A percentile compares a stretch with the other conserved stretches of the same genome.
Conservation (phyloP, 1,284 basidiomycete species). For the Ceratobasidium sp. region DNA sequence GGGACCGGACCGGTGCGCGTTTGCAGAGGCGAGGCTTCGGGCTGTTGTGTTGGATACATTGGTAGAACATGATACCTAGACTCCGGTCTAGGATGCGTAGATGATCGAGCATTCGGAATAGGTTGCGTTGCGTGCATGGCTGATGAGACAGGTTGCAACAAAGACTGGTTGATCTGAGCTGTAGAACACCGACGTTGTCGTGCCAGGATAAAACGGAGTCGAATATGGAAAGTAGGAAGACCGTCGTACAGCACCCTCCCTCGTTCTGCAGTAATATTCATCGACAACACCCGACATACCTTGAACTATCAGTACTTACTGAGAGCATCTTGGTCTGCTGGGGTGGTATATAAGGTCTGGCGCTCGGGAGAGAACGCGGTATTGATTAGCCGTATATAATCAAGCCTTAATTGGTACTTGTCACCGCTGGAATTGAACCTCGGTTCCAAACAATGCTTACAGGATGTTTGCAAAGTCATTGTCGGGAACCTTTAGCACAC, state of each 20-base stretch:
- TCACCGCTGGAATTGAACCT: neutral
- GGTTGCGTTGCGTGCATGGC: neutral
- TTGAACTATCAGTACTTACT: neutral
- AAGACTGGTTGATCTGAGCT: neutral
- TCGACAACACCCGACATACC: neutral
- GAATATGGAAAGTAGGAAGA: constrained; percentile 10
- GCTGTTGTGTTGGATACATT: neutral
- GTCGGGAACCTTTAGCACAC: constrained; percentile 6
- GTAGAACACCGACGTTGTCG: neutral
- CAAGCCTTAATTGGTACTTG: neutral
- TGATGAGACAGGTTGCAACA: constrained; percentile 11
- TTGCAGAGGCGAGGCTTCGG: too few species aligned
- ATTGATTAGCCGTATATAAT: constrained; percentile 34
- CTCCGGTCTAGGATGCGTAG: neutral
- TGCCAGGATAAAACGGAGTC: constrained; percentile 2
- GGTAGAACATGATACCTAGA: neutral
- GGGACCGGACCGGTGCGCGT: neutral
- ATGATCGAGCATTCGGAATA: neutral
- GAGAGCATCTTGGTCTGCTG: constrained; percentile 18
- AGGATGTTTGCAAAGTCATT: constrained; percentile 28
- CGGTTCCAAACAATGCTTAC: constrained; percentile 11
- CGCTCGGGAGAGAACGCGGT: constrained; percentile 24
- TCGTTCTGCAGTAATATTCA: neutral
- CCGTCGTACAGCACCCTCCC: constrained; percentile 28
- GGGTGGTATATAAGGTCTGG: constrained; percentile 16